Conservation (phyloP, 805 yeast species). For the Sugiyamaella mastotermitis region DNA sequence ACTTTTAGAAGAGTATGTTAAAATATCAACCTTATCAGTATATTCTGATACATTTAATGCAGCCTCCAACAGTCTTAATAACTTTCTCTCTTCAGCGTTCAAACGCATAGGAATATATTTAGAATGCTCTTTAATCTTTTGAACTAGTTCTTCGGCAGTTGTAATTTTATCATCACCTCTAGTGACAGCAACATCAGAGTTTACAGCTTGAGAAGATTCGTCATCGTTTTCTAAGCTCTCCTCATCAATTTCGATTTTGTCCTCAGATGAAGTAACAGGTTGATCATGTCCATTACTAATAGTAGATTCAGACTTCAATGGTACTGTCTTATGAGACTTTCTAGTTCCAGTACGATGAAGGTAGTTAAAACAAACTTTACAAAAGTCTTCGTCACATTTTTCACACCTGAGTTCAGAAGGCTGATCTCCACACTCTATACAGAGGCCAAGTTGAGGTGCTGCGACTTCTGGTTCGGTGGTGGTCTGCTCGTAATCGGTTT, state of each 20-base stretch:
- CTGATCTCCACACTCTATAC: slow-evolving; percentile 72
- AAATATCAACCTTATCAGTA: slow-evolving; percentile 70
- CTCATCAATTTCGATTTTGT: slow-evolving; percentile 13
- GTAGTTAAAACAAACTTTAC: slow-evolving; percentile 63
- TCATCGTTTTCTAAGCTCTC: slow-evolving; percentile 14
- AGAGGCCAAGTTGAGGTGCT: slow-evolving; percentile 33
- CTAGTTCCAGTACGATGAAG: slow-evolving; percentile 59
- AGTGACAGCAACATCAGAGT: slow-evolving; percentile 13
- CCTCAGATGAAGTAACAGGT: slow-evolving; percentile 12
- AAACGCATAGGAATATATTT: slow-evolving; percentile 65
- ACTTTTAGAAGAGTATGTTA: slow-evolving; percentile 59
- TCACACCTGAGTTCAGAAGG: slow-evolving; percentile 57
- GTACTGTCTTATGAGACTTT: slow-evolving; percentile 18
- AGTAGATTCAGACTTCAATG: slow-evolving; percentile 12
- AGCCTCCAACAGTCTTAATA: slow-evolving; percentile 62
- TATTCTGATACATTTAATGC: slow-evolving; percentile 75
- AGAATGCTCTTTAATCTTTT: slow-evolving; percentile 31
- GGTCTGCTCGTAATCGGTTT: slow-evolving; percentile 10
- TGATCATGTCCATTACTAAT: slow-evolving; percentile 2
- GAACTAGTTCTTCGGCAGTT: slow-evolving; percentile 15
- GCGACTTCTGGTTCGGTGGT: neutral
- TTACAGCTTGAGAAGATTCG: slow-evolving; percentile 7
- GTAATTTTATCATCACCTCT: slow-evolving; percentile 11
- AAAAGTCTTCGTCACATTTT: slow-evolving; percentile 60
- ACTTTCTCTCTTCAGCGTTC: slow-evolving; percentile 61